These are phyloP conservation scores for Colletotrichum liaoningense DNA, from an alignment of 2,329 filamentous ascomycete species.

Conservation along the genomic window DNA sequence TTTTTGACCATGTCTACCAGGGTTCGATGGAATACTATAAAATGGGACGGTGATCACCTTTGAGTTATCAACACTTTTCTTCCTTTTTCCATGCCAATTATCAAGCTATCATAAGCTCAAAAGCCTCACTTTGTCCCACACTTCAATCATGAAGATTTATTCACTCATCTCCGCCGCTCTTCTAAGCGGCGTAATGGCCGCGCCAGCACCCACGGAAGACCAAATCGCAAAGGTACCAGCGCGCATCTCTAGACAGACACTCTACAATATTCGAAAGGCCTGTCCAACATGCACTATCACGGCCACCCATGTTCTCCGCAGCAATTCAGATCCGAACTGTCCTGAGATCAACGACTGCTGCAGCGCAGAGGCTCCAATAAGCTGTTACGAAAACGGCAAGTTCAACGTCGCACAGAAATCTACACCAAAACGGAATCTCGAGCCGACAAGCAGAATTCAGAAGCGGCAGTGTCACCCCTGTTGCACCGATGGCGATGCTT, in stretches of 20 bases:
- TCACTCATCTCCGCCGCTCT: neutral
- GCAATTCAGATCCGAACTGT: neutral
- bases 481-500: neutral
- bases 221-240: neutral
- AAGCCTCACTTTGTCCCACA: neutral
- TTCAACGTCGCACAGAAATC: neutral
- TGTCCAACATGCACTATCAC: neutral
- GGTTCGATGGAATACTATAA: neutral
- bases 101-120: neutral
- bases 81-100: neutral
- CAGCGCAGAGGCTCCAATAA: neutral
- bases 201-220: neutral
- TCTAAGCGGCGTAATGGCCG: neutral
- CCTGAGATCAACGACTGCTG: neutral
- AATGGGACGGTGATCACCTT: neutral
- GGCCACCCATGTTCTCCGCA: neutral
- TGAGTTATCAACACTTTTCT: too few relatives aligned
- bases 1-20: neutral
- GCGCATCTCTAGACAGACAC: neutral
- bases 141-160: neutral
- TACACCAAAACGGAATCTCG: neutral
- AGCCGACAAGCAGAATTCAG: neutral
- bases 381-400: neutral
- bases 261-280: neutral
- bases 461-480: neutral